These are phyloP conservation scores for Petunia hybrid DNA, from an alignment of 305 asterid species.

Conservation along the genomic window DNA sequence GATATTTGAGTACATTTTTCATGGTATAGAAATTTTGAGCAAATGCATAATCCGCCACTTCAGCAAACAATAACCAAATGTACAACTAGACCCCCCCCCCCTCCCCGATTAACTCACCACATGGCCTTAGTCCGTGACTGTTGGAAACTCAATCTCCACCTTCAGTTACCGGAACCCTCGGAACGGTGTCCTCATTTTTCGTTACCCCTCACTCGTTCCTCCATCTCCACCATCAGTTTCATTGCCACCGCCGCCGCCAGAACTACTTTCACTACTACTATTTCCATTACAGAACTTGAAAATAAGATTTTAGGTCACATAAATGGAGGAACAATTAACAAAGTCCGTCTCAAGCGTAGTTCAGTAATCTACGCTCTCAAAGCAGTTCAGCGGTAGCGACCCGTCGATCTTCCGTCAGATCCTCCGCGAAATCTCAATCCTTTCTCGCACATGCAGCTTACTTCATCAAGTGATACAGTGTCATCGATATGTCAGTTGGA, in stretches of 20 bases:
- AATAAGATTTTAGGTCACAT: constrained; percentile 81
- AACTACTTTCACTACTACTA: constrained; percentile 20
- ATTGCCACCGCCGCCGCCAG: constrained; percentile 31
- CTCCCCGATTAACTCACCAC: neutral
- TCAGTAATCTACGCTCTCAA: constrained; percentile 64
- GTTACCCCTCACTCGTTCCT: constrained; percentile 54
- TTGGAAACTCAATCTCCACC: constrained; percentile 74
- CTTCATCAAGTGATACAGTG: constrained; percentile 74
- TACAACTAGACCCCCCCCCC: no score
- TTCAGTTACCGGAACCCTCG: constrained; percentile 63
- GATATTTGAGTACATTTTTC: no score
- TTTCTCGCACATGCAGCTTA: constrained; percentile 75
- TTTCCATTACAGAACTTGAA: constrained; percentile 63
- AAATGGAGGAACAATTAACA: constrained; percentile 81
- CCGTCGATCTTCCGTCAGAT: constrained; percentile 73
- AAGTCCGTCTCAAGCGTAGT: constrained; percentile 72
- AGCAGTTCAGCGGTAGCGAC: constrained; percentile 75
- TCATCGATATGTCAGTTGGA: constrained; percentile 69
- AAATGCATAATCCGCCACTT: no score
- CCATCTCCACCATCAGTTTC: constrained; percentile 19
- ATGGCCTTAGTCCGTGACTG: constrained; percentile 80
- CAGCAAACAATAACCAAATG: no score
- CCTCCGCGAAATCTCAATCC: constrained; percentile 78
- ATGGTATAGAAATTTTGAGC: no score
- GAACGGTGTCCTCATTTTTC: constrained; percentile 76